Conservation (phyloP, 352 stramenopile species). For the Elongisporangium prolatum region DNA sequence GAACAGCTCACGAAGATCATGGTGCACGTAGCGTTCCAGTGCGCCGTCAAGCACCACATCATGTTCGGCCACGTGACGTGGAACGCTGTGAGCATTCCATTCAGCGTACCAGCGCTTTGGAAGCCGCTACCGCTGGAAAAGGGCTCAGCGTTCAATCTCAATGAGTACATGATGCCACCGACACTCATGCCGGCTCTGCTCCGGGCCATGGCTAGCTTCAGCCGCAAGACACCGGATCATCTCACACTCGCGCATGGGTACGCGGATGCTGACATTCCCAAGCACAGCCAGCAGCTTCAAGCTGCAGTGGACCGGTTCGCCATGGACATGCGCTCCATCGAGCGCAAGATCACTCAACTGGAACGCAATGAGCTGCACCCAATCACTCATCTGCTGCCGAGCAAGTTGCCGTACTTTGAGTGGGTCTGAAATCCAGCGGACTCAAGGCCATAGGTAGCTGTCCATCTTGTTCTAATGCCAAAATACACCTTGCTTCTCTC, state of each 20-base stretch:
- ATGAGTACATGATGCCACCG: not conserved
- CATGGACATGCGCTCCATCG: not conserved
- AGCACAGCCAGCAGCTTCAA: not conserved
- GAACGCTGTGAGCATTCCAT: slow-evolving; percentile 34
- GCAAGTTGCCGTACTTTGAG: not conserved
- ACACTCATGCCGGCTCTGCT: not conserved
- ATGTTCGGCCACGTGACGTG: slow-evolving; percentile 47
- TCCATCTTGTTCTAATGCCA: not conserved
- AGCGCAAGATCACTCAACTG: not conserved
- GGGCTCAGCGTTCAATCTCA: slow-evolving; percentile 11
- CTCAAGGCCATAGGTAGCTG: not conserved
- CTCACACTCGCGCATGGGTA: not conserved
- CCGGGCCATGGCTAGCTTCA: not conserved
- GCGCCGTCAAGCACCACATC: slow-evolving; percentile 40
- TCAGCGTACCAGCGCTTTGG: slow-evolving; percentile 37
- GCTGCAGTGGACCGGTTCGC: not conserved
- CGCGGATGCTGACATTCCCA: not conserved
- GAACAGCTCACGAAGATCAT: slow-evolving; percentile 11
- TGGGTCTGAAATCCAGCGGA: not conserved
- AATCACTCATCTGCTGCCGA: not conserved
- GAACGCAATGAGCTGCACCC: not conserved
- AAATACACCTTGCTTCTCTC: not conserved
- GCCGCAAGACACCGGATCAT: not conserved
- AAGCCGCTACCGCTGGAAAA: slow-evolving; percentile 29
- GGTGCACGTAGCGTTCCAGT: slow-evolving; percentile 32